Percentiles rank a stretch among this genome's conserved stretches.
Conservation (phyloP, 2,329 filamentous ascomycete species). For the Aureobasidium zeae region DNA sequence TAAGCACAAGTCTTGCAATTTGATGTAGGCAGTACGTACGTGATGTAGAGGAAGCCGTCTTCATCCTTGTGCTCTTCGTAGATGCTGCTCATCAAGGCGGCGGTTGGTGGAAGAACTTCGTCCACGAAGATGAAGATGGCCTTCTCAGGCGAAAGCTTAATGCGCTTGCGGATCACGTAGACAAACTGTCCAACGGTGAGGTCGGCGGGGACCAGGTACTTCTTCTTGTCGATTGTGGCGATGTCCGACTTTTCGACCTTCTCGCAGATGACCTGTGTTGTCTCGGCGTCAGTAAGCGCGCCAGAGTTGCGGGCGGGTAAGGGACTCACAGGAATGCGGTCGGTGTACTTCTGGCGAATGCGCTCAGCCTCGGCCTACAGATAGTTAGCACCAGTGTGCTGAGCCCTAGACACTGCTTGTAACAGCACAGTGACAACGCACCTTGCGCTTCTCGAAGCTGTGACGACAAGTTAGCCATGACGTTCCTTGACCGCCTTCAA, state of each 20-base stretch:
- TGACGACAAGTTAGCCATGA: slow-evolving; percentile 16
- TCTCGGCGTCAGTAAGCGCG: slow-evolving; percentile 5
- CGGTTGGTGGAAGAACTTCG: slow-evolving; percentile 91
- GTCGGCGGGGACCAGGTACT: slow-evolving; percentile 95
- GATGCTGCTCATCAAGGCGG: slow-evolving; percentile 97
- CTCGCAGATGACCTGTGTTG: slow-evolving; percentile 84
- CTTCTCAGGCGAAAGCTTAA: slow-evolving; percentile 98
- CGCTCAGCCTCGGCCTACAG: slow-evolving; percentile 79
- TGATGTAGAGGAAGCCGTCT: slow-evolving; percentile 94
- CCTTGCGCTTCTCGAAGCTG: slow-evolving; percentile 94
- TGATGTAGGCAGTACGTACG: slow-evolving; percentile 43
- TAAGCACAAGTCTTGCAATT: slow-evolving; percentile 18
- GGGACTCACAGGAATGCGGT: slow-evolving; percentile 85
- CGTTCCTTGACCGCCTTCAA: slow-evolving; percentile 15
- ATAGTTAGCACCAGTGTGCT: slow-evolving; percentile 7
- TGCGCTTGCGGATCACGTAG: slow-evolving; percentile 99
- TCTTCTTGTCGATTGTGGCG: slow-evolving; percentile 99
- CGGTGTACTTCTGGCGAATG: slow-evolving; percentile 97
- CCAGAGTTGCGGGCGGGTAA: slow-evolving; percentile 9
- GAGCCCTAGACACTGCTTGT: not conserved
- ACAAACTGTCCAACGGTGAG: slow-evolving; percentile 99
- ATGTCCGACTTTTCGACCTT: slow-evolving; percentile 99
- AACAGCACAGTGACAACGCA: slow-evolving; percentile 12
- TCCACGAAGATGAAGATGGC: slow-evolving; percentile 99
- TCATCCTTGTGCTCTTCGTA: slow-evolving; percentile 96